These are phyloP conservation scores for Phytophthora multivora DNA, from an alignment of 352 stramenopile genomes.

Conservation along the genomic window DNA sequence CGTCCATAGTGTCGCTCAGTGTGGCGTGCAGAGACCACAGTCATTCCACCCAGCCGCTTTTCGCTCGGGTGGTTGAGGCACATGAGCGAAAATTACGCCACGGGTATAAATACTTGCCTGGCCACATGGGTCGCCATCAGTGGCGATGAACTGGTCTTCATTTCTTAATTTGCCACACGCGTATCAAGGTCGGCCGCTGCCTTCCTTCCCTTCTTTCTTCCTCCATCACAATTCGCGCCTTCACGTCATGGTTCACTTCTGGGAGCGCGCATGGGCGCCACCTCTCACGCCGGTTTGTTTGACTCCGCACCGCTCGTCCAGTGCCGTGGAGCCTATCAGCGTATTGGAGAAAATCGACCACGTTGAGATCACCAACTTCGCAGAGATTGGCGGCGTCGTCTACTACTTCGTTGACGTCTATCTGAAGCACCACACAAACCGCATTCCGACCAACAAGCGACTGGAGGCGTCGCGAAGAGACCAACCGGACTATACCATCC, in stretches of 20 bases:
- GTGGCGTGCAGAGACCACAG: constrained; percentile 17
- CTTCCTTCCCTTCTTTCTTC: too few relatives aligned
- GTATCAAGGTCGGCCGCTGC: neutral
- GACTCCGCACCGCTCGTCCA: constrained; percentile 42
- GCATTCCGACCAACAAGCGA: constrained; percentile 62
- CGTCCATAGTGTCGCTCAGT: constrained; percentile 4
- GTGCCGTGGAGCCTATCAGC: constrained; percentile 39
- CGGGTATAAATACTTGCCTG: constrained; percentile 17
- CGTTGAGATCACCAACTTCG: constrained; percentile 49
- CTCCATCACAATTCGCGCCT: neutral
- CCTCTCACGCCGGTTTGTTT: constrained; percentile 41
- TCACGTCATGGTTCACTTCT: constrained; percentile 35
- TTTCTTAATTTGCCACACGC: constrained; percentile 26
- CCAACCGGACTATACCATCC: constrained; percentile 42
- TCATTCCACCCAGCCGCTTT: constrained; percentile 16
- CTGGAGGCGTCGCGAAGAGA: constrained; percentile 22
- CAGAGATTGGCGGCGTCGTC: constrained; percentile 38
- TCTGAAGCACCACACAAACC: constrained; percentile 47
- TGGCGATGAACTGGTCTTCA: constrained; percentile 13
- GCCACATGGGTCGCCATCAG: neutral
- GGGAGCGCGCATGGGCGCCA: constrained; percentile 38
- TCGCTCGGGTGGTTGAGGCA: constrained; percentile 13
- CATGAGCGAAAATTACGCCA: constrained; percentile 11
- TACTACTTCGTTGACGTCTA: constrained; percentile 63
- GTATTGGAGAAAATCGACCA: constrained; percentile 51